phyloP scores from a whole-genome alignment of 2,329 filamentous ascomycete genomes.

The Nothopassalora personata region DNA sequence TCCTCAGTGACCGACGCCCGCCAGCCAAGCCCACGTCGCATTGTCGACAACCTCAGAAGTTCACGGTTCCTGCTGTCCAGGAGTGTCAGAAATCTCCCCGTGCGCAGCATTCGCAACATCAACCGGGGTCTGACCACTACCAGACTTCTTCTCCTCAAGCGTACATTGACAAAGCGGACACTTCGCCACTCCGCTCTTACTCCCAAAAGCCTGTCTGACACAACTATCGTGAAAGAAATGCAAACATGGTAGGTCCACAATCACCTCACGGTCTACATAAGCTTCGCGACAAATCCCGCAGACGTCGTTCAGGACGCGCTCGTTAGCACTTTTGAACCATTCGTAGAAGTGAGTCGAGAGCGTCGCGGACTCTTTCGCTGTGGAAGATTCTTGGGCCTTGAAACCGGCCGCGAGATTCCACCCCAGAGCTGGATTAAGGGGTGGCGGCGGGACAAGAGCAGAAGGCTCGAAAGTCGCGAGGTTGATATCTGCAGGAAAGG shows the following conservation, averaged over 20 bases:
- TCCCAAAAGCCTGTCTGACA: neutral
- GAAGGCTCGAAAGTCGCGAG: neutral
- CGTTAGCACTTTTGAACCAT: constrained; percentile 4
- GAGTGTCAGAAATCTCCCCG: neutral
- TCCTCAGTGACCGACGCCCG: neutral
- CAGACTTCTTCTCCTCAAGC: neutral
- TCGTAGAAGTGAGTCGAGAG: neutral
- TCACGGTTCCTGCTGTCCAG: neutral
- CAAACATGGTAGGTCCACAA: constrained; percentile 3
- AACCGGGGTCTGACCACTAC: neutral
- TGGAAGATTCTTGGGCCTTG: neutral
- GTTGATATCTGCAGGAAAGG: neutral
- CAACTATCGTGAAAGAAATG: constrained; percentile 8
- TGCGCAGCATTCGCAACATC: neutral
- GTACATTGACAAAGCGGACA: constrained; percentile 3
- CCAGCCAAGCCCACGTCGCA: neutral
- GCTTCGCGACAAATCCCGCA: constrained; percentile 4
- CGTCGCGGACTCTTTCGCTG: neutral
- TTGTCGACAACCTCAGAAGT: neutral
- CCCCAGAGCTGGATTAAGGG: neutral
- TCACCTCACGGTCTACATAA: constrained; percentile 1
- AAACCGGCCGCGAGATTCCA: neutral
- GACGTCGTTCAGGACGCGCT: constrained; percentile 3
- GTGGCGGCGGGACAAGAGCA: neutral
- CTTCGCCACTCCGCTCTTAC: neutral